Evolutionary conservation across 345 rosid genomes (phyloP).

Genomic region (Eucalyptus erythrocorys): DNA sequence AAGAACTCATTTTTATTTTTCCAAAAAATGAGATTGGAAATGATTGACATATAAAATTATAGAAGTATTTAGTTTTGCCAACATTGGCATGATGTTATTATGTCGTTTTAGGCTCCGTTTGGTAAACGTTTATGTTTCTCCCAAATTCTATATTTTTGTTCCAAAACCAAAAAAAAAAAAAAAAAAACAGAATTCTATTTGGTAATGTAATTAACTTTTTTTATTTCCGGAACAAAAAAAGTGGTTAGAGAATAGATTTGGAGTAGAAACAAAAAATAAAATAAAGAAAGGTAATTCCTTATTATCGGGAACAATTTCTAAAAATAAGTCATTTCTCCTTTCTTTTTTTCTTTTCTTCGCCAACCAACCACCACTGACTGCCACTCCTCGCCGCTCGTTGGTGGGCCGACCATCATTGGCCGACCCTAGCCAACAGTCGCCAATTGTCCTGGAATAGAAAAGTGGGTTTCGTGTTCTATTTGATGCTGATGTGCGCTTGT

Average conservation of each 20-base stretch:
- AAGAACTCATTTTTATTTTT: neutral
- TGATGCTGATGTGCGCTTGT: neutral
- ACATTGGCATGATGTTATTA: neutral
- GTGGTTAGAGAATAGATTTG: no score
- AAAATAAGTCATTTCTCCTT: no score
- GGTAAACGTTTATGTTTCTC: no score
- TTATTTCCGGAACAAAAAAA: accelerated
- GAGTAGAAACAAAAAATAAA: no score
- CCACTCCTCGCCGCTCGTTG: accelerated
- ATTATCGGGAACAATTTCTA: no score
- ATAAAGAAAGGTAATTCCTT: no score
- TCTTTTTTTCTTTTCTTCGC: no score
- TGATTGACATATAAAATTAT: neutral
- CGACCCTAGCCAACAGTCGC: accelerated
- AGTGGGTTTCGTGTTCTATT: neutral
- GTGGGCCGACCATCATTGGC: accelerated
- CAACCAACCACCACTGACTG: no score
- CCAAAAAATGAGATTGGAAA: neutral
- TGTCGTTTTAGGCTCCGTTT: accelerated
- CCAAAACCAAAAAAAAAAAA: no score
- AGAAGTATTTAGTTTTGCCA: neutral
- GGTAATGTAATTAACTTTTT: no score
- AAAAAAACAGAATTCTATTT: accelerated
- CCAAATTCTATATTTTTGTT: no score
- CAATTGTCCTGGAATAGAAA: no score